phyloP scores from a whole-genome alignment of 2,329 filamentous ascomycete species.

The Penicillium sp. region DNA sequence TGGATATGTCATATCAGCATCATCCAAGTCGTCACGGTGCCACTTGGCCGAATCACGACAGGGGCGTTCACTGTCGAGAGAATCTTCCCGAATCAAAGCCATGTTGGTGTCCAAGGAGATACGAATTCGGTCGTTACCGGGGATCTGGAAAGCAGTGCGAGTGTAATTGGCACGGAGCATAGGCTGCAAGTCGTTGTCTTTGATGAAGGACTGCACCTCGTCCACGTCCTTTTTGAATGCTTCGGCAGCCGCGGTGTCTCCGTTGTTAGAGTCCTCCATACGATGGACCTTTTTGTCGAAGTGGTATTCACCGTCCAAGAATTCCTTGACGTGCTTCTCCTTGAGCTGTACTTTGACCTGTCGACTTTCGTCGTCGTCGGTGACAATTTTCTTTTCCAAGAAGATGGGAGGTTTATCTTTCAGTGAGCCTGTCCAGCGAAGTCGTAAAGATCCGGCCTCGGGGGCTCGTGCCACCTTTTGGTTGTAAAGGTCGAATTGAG shows the following conservation, averaged over 20 bases:
- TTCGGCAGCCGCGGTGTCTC: constrained; percentile 66
- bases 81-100: constrained; percentile 76
- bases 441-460: constrained; percentile 77
- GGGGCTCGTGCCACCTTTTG: constrained; percentile 75
- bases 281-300: constrained; percentile 90
- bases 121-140: constrained; percentile 83
- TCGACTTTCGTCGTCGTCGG: constrained; percentile 73
- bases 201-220: constrained; percentile 78
- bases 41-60: constrained; percentile 86
- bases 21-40: constrained; percentile 90
- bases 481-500: constrained; percentile 80
- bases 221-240: constrained; percentile 71
- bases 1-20: constrained; percentile 77
- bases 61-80: constrained; percentile 78
- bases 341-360: constrained; percentile 85
- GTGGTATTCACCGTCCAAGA: constrained; percentile 82
- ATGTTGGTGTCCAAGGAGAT: constrained; percentile 93
- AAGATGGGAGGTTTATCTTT: constrained; percentile 75
- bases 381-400: constrained; percentile 86
- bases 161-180: constrained; percentile 90
- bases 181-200: constrained; percentile 75
- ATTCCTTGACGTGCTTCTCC: constrained; percentile 87
- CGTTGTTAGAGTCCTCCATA: constrained; percentile 74
- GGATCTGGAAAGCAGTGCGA: constrained; percentile 94
- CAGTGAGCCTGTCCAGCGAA: constrained; percentile 91